Base-by-base conservation (phyloP, 306 rosid genomes). In the Vigna hirtella region DNA sequence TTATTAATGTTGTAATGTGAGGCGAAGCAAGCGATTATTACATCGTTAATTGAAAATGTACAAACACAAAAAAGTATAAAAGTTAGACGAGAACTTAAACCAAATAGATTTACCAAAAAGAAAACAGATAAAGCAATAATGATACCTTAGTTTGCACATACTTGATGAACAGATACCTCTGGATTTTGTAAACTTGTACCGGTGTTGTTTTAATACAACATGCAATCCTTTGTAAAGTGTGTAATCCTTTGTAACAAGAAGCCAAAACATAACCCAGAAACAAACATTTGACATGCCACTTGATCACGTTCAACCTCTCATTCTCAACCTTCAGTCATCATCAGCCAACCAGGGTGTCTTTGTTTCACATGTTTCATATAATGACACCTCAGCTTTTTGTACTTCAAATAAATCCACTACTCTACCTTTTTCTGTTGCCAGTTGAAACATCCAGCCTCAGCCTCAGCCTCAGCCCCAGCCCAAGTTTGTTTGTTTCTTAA, bases 281-380 rank as follows among this genome's bases (percentile, higher is more conserved):
- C 83, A 73, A 70, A 77, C 79, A 61, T 32, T n/a, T 32, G 65
- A 62, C 66, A 62, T 51, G 72, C 72, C 56, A 22, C 38, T 61
- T 28, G 66, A 79, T 79, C 80, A 74, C 72, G 61, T 51, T 69
- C 72, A 77, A 1, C 38, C 50, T 59, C 66, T 83, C 57, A 47
- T 76, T 45, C 61, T 36, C 58, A 26, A 20, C 20, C 22, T 34
- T 42, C 10, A 43, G 83, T 85, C 88, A 67, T 81, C 20, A 72
- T 81, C 85, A 72, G 65, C 71, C 85, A 81, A 58, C 77, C 67
- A 36, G 66, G 55, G 18, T 66, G 58, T 48, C 58, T 53, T 49
- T 65, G 50, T 77, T 66, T 62, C 50, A 11, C 72, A 22, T 76
- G 65, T 50, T 77, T 74, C 83, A 45, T 18, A 83, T n/a, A 32